Conservation (phyloP, 2,329 filamentous ascomycete species). For the Fusarium redolens region DNA sequence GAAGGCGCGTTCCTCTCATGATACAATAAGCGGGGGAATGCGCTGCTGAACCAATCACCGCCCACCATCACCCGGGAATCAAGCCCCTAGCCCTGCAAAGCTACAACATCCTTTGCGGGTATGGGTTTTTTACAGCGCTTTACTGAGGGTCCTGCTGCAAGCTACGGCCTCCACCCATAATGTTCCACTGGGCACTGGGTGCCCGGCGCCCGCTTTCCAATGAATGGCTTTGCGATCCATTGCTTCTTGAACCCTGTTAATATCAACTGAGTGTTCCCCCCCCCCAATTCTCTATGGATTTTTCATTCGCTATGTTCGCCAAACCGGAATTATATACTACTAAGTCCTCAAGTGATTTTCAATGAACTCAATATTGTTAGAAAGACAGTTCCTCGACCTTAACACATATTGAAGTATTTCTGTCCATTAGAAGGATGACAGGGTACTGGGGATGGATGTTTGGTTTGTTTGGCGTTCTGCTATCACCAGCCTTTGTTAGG, state of each 20-base stretch:
- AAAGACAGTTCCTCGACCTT: neutral
- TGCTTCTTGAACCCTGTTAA: slow-evolving; percentile 23
- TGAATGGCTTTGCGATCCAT: slow-evolving; percentile 15
- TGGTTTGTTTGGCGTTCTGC: slow-evolving; percentile 21
- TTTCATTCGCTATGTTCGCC: slow-evolving; percentile 26
- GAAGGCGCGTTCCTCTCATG: slow-evolving; percentile 50
- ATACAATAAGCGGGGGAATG: slow-evolving; percentile 54
- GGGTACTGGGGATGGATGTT: neutral
- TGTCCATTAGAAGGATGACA: neutral
- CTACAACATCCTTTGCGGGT: slow-evolving; percentile 27
- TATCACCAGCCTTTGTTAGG: slow-evolving; percentile 11
- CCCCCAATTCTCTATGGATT: neutral
- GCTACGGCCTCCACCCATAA: slow-evolving; percentile 4
- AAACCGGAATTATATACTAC: slow-evolving; percentile 14
- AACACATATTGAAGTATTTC: neutral
- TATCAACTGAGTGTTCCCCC: neutral
- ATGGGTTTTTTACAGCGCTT: slow-evolving; percentile 18
- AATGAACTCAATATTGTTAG: slow-evolving; percentile 25
- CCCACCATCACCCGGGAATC: slow-evolving; percentile 34
- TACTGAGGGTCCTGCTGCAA: neutral
- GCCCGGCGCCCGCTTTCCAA: neutral
- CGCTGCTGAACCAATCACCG: slow-evolving; percentile 47
- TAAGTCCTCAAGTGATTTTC: slow-evolving; percentile 12
- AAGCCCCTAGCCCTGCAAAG: slow-evolving; percentile 42
- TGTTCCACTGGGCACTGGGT: slow-evolving; percentile 1